These are phyloP conservation scores for Colletotrichum coccodes DNA, from an alignment of 2,329 filamentous ascomycete genomes.

Conservation along the genomic window DNA sequence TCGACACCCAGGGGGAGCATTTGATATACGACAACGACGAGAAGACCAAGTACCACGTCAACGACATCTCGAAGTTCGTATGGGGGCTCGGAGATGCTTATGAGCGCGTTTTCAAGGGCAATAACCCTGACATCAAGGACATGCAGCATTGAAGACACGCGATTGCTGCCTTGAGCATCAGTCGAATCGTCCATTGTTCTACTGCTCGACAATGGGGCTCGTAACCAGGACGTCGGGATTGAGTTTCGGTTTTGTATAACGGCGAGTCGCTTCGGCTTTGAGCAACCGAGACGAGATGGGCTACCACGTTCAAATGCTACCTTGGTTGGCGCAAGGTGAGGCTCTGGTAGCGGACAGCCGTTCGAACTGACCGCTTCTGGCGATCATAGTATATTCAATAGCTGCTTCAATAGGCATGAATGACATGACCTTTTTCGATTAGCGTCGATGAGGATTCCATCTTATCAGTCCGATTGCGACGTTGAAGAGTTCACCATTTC, in stretches of 20 bases:
- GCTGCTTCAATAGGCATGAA: not conserved
- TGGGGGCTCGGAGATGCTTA: constrained; percentile 30
- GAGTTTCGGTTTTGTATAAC: no score
- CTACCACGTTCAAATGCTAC: not conserved
- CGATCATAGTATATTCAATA: not conserved
- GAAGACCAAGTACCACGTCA: constrained; percentile 33
- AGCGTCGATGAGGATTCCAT: not conserved
- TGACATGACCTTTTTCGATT: not conserved
- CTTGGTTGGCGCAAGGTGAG: not conserved
- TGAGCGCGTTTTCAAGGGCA: constrained; percentile 28
- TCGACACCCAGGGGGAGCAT: constrained; percentile 37
- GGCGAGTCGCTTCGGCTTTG: not conserved
- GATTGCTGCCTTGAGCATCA: not conserved
- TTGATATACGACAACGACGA: constrained; percentile 33
- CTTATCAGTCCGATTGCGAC: not conserved
- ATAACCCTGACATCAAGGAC: constrained; percentile 30
- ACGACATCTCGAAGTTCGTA: constrained; percentile 31
- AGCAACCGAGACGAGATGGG: no score
- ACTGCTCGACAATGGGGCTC: not conserved
- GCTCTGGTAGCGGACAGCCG: not conserved
- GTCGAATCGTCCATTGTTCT: no score
- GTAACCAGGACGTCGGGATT: not conserved
- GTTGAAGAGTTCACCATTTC: not conserved
- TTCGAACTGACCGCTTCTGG: not conserved
- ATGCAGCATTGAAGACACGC: not conserved